Evolutionary conservation across 495 filamentous ascomycete species (phyloP), one percentile per base, ranked within the genome.

Genomic region (Annulohypoxylon bovei): DNA sequence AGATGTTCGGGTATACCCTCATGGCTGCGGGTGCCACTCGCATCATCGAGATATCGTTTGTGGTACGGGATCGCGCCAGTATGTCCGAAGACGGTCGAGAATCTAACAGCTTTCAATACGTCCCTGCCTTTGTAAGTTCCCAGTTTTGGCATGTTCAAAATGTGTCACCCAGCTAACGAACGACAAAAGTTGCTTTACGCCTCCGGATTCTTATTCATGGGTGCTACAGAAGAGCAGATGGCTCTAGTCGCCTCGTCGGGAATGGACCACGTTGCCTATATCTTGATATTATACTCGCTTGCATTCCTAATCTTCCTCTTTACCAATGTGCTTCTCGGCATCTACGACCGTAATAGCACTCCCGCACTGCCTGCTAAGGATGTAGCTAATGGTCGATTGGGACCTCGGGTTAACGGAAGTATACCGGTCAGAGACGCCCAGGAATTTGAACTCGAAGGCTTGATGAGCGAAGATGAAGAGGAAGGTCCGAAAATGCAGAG

Each of bases 191-290:
- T 98, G 20, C 88, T 98, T 18, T 97, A 91, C 74, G 93, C 95
- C 40, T 93, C 95, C 3, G 95, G 95, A 28, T 96, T 99, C 80
- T 86, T 98, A 58, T 98, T 99, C 84, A 96, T 98, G 93, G 91
- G 92, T 54, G 95, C 96, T 23, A 98, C 92, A 2, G 95, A 99
- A 78, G 95, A 98, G 77, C 95, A 99, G 76, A 95, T 98, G 91
- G 73, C 84, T 35, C 80, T 98, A 1, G 81, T 98, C 11, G 81
- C 86, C 47, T 82, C 86, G 47, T 90, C 89, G 3, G 86, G 89
- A 57, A 89, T 98, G 75, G 92, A 92, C 37, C 92, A 96, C 76
- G 93, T 98, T 46, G 90, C 94, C 9, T 98, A 98, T 77, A 84
- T 98, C 46, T 85, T 99, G 53, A 92, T 98, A 56, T 81, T 98